Conservation (phyloP, 148 eudicot genomes). For the Polygonum aviculare region DNA sequence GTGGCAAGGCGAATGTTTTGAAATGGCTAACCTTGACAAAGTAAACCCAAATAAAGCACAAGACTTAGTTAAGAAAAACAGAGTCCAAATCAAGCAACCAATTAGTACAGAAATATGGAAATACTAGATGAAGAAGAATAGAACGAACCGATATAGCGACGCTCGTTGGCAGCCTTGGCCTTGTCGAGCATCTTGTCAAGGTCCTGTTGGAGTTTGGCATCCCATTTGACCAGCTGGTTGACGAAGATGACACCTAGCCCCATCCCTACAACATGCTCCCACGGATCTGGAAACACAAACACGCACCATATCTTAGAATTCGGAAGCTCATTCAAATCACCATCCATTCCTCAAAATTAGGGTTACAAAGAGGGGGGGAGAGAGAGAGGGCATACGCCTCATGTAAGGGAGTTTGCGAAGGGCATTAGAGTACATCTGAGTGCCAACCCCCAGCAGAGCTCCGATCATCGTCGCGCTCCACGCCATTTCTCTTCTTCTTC, state of each 20-base stretch:
- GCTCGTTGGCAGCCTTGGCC: slow-evolving; percentile 86
- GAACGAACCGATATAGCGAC: slow-evolving; percentile 73
- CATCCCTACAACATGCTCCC: slow-evolving; percentile 97
- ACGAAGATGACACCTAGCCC: slow-evolving; percentile 77
- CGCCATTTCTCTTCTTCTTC: slow-evolving; percentile 46
- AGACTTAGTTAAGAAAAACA: background rate
- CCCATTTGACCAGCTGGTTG: slow-evolving; percentile 85
- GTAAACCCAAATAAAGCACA: background rate
- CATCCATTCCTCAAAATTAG: slow-evolving; percentile 5
- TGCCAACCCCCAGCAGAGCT: slow-evolving; percentile 77
- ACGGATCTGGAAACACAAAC: slow-evolving; percentile 53
- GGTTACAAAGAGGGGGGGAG: background rate
- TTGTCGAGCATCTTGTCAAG: slow-evolving; percentile 85
- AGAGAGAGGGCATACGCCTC: slow-evolving; percentile 53
- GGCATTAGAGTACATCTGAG: slow-evolving; percentile 97
- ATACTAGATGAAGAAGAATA: background rate
- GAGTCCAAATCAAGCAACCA: background rate
- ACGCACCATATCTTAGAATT: background rate
- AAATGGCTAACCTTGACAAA: background rate
- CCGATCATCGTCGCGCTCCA: slow-evolving; percentile 80
- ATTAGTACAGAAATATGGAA: background rate
- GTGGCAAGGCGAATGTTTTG: background rate
- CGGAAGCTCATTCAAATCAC: background rate
- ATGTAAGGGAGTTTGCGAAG: slow-evolving; percentile 97
- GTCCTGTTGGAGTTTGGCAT: slow-evolving; percentile 63